Percentiles rank a stretch among this genome's conserved stretches.
phyloP scores from a whole-genome alignment of 2,329 filamentous ascomycete genomes.

The Ophiocordyceps sinensis region DNA sequence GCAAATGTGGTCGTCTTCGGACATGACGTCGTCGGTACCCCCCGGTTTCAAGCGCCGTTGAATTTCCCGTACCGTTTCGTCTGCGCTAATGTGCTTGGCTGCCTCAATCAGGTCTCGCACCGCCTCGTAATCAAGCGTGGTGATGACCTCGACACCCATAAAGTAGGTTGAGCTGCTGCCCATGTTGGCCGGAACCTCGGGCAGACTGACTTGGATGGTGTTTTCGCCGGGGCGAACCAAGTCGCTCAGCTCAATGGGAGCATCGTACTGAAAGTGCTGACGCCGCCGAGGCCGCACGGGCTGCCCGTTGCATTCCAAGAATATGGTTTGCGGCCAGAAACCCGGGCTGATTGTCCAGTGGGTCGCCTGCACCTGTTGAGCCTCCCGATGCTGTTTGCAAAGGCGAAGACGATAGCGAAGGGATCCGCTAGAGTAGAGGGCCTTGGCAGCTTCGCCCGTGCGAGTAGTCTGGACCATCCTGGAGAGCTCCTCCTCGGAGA shows the following conservation, averaged over 20 bases:
- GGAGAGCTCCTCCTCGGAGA: constrained; percentile 21
- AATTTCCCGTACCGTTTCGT: constrained; percentile 42
- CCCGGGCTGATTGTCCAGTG: constrained; percentile 50
- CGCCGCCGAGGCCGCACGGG: constrained; percentile 49
- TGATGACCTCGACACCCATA: constrained; percentile 57
- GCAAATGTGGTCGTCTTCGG: constrained; percentile 39
- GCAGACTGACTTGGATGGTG: constrained; percentile 36
- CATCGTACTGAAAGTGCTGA: constrained; percentile 57
- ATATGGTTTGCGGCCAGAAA: constrained; percentile 57
- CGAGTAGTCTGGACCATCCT: constrained; percentile 19
- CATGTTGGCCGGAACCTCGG: constrained; percentile 12
- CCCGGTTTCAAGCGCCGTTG: constrained; percentile 25
- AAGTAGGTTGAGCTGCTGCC: constrained; percentile 25
- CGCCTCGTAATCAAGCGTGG: constrained; percentile 32
- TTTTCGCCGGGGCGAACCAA: constrained; percentile 46
- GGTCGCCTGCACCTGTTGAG: constrained; percentile 21
- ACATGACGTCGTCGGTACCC: constrained; percentile 42
- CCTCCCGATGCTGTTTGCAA: constrained; percentile 19
- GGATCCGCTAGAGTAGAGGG: constrained; percentile 33
- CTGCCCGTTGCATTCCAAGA: constrained; percentile 50
- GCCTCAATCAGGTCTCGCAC: constrained; percentile 25
- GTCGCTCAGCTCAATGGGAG: constrained; percentile 61
- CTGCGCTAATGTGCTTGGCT: constrained; percentile 23
- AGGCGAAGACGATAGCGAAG: constrained; percentile 56
- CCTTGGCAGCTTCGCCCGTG: constrained; percentile 18